Conservation (phyloP, 1,139 yeast species). For the Candida freyschussii region DNA sequence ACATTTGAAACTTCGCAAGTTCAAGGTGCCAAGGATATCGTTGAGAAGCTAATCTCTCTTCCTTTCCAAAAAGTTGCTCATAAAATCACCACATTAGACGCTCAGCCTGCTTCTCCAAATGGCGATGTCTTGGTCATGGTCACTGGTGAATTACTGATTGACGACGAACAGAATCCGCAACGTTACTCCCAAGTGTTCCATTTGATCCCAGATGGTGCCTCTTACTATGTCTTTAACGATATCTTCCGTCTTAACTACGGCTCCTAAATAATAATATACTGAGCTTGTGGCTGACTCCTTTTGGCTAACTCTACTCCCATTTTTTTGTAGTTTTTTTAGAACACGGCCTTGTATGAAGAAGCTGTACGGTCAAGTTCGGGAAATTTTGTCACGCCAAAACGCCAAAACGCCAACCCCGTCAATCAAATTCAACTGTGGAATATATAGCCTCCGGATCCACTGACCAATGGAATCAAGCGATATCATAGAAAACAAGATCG, state of each 20-base stretch:
- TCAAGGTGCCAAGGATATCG: slow-evolving; percentile 90
- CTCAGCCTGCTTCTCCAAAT: slow-evolving; percentile 92
- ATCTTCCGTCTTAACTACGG: slow-evolving; percentile 88
- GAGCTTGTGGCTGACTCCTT: not conserved
- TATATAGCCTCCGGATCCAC: no score
- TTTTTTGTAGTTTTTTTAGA: not conserved
- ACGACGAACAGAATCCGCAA: slow-evolving; percentile 92
- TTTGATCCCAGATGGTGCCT: slow-evolving; percentile 84
- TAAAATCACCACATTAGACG: slow-evolving; percentile 90
- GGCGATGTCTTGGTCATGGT: slow-evolving; percentile 97
- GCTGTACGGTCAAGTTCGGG: no score
- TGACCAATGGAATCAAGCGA: not conserved
- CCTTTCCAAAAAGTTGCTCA: slow-evolving; percentile 93
- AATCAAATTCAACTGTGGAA: no score
- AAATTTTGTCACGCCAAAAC: no score
- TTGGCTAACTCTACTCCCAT: no score
- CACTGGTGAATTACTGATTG: slow-evolving; percentile 87
- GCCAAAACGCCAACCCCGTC: no score
- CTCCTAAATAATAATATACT: slow-evolving; percentile 23
- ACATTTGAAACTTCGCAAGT: slow-evolving; percentile 92
- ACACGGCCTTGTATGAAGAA: no score
- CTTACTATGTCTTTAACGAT: slow-evolving; percentile 93
- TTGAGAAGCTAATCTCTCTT: slow-evolving; percentile 80
- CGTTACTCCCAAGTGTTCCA: slow-evolving; percentile 97
- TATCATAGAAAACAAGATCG: not conserved